Conservation (phyloP, 2,329 filamentous ascomycete genomes). For the Aaosphaeria arxii region DNA sequence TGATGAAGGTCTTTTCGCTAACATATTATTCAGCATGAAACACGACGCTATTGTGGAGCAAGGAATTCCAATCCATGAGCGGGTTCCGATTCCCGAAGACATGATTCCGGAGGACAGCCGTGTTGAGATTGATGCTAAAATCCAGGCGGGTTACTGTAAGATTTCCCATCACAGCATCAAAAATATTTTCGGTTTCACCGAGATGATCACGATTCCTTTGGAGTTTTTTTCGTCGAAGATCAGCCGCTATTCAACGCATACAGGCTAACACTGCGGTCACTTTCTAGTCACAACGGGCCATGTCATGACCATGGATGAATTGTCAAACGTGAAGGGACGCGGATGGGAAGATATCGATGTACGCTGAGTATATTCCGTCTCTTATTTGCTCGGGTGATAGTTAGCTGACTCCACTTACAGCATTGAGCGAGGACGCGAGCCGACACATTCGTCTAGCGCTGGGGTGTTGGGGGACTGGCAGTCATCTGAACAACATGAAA, state of each 20-base stretch:
- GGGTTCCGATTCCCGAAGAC: constrained; percentile 87
- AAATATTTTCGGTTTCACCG: not conserved
- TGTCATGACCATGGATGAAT: constrained; percentile 81
- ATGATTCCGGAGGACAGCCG: constrained; percentile 92
- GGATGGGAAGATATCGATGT: constrained; percentile 77
- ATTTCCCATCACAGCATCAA: constrained; percentile 8
- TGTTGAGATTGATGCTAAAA: constrained; percentile 99
- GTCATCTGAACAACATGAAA: constrained; percentile 12
- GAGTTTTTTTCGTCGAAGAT: not conserved
- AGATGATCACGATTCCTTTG: not conserved
- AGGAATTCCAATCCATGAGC: constrained; percentile 83
- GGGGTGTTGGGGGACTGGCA: not conserved
- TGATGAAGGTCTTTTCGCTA: not conserved
- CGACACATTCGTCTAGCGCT: not conserved
- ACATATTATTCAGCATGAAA: constrained; percentile 64
- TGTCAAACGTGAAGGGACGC: constrained; percentile 80
- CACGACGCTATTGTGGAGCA: constrained; percentile 84
- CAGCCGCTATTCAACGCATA: not conserved
- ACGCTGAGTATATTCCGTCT: not conserved
- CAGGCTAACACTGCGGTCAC: not conserved
- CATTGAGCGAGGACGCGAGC: constrained; percentile 20
- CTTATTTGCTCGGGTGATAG: not conserved
- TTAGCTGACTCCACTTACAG: constrained; percentile 24
- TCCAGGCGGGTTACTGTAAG: constrained; percentile 81
- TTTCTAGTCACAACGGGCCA: constrained; percentile 74